Conservation (phyloP, 2,329 filamentous ascomycete genomes). For the Penicillium aurantiogriseum region DNA sequence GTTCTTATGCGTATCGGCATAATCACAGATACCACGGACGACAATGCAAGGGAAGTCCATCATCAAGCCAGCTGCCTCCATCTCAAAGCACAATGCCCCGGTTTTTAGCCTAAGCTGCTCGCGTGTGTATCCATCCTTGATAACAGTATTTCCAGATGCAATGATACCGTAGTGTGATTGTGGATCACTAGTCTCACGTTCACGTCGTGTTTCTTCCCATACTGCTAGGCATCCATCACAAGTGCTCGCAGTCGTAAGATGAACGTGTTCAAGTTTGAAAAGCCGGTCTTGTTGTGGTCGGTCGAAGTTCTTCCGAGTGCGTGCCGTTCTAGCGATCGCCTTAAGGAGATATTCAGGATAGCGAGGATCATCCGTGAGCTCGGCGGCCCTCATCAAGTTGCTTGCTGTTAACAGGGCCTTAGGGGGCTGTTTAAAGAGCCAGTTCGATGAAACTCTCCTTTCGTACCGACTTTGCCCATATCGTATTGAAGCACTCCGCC, state of each 20-base stretch:
- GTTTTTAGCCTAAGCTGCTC: constrained; percentile 9
- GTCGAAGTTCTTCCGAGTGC: background rate
- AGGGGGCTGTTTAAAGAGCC: background rate
- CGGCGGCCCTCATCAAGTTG: background rate
- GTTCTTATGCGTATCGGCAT: constrained; percentile 15
- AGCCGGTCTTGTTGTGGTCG: constrained; percentile 4
- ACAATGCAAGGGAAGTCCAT: background rate
- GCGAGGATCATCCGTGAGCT: background rate
- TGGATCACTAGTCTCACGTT: constrained; percentile 10
- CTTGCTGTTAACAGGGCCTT: background rate
- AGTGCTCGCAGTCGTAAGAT: constrained; percentile 1
- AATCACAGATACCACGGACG: constrained; percentile 14
- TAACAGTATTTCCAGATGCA: constrained; percentile 18
- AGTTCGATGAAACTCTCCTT: background rate
- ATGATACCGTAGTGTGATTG: constrained; percentile 16
- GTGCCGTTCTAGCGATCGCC: background rate
- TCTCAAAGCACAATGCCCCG: constrained; percentile 10
- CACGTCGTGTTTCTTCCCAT: constrained; percentile 10
- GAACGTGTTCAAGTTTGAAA: constrained; percentile 6
- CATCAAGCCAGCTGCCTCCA: background rate
- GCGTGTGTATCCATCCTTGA: constrained; percentile 12
- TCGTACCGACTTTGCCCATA: background rate
- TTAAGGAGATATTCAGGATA: background rate
- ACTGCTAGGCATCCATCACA: constrained; percentile 10
- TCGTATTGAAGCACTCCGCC: background rate